Percentiles rank a stretch among this genome's conserved stretches.
Conservation (phyloP, 768 basidiomycete genomes). For the Rossbeevera mucosa region DNA sequence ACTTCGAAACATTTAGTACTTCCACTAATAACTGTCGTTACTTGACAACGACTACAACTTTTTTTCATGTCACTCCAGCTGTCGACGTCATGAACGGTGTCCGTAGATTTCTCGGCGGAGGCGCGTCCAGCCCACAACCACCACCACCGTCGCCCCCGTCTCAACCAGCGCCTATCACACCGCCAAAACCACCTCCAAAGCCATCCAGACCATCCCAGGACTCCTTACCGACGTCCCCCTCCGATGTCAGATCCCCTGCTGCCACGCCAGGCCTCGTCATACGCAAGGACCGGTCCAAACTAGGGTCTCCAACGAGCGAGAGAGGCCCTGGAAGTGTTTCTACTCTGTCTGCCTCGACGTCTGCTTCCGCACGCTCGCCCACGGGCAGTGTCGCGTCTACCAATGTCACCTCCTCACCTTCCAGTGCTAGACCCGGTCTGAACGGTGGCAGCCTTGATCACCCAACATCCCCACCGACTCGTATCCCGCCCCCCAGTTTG, state of each 20-base stretch:
- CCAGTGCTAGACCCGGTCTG: constrained; percentile 13
- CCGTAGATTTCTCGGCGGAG: constrained; percentile 55
- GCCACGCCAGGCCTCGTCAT: constrained; percentile 38
- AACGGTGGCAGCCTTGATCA: constrained; percentile 21
- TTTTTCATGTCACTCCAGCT: constrained; percentile 18
- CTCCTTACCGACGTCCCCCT: constrained; percentile 32
- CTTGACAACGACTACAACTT: constrained; percentile 12
- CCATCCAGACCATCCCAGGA: constrained; percentile 46
- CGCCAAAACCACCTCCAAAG: constrained; percentile 30
- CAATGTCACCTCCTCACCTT: constrained; percentile 17
- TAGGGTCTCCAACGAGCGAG: constrained; percentile 19
- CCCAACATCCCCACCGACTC: constrained; percentile 41
- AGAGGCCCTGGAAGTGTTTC: constrained; percentile 25
- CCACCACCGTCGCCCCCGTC: constrained; percentile 18
- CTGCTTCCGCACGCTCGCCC: constrained; percentile 19
- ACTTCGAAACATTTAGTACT: neutral
- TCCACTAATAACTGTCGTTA: neutral
- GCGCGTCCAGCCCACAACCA: constrained; percentile 34
- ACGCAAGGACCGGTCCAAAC: constrained; percentile 48
- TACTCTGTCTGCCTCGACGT: constrained; percentile 19
- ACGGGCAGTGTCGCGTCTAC: constrained; percentile 23
- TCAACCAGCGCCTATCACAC: constrained; percentile 14
- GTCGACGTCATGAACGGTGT: constrained; percentile 60
- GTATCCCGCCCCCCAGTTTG: constrained; percentile 26
- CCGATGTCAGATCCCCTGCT: constrained; percentile 18